These are phyloP conservation scores for Picochlorum sp. DNA, from an alignment of 139 green algal species.

Conservation along the genomic window DNA sequence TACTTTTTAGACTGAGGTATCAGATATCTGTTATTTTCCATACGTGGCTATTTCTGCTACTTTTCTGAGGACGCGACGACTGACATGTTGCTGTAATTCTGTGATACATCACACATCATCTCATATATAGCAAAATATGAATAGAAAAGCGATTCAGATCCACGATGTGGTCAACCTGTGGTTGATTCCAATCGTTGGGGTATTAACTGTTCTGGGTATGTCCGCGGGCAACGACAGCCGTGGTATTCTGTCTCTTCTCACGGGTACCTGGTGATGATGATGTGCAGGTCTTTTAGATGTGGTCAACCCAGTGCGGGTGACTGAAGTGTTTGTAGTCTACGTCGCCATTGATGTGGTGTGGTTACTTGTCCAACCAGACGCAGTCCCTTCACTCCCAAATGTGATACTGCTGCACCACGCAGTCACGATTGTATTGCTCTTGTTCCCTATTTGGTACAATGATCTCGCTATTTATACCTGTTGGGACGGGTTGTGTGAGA, in stretches of 20 bases:
- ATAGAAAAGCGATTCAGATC: not conserved
- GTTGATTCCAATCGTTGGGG: constrained; percentile 11
- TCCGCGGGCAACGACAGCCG: not conserved
- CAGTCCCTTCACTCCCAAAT: constrained; percentile 27
- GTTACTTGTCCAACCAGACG: constrained; percentile 27
- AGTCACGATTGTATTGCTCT: constrained; percentile 32
- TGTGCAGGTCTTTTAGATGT: constrained; percentile 18
- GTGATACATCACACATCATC: too few species aligned
- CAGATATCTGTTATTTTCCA: too few species aligned
- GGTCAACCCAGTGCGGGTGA: constrained; percentile 20
- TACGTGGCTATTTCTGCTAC: too few species aligned
- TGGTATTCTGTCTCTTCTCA: not conserved
- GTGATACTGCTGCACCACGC: constrained; percentile 40
- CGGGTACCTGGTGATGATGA: not conserved
- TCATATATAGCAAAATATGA: not conserved
- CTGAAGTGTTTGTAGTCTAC: constrained; percentile 23
- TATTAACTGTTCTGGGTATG: constrained; percentile 4
- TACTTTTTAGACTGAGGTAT: too few species aligned
- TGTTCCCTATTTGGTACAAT: constrained; percentile 25
- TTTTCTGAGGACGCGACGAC: too few species aligned
- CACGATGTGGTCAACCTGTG: constrained; percentile 11
- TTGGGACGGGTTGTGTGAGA: constrained; percentile 32
- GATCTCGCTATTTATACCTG: constrained; percentile 31
- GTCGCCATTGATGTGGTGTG: constrained; percentile 32
- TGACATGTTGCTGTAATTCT: too few species aligned